phyloP scores from a whole-genome alignment of 441 rosid species.

The Populus trichocarpa region DNA sequence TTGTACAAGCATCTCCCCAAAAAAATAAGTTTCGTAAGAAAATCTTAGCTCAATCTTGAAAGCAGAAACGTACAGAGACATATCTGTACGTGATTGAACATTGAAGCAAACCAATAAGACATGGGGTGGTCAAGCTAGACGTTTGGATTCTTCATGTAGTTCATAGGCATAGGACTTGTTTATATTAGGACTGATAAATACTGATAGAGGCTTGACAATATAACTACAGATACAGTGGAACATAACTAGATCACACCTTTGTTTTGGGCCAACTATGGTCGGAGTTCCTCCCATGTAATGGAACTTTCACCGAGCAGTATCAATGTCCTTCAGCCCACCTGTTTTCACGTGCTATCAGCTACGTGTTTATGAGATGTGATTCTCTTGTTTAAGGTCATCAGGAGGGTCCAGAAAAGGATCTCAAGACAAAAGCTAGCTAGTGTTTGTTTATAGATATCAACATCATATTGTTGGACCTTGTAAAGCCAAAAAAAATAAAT shows the following conservation, averaged over 20 bases:
- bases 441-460: too few species aligned
- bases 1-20: too few species aligned
- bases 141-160: background rate
- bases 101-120: background rate
- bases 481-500: too few species aligned
- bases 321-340: conserved; percentile 21
- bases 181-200: background rate
- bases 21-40: too few species aligned
- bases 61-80: too few species aligned
- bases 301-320: conserved; percentile 13
- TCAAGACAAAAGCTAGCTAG: background rate
- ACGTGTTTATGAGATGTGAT: conserved; percentile 11
- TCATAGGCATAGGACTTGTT: background rate
- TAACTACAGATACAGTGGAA: background rate
- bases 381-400: background rate
- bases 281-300: conserved; percentile 10
- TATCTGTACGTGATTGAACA: too few species aligned
- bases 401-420: background rate
- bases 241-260: conserved; percentile 12
- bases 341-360: conserved; percentile 23
- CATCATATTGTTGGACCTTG: background rate
- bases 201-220: background rate
- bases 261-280: conserved; percentile 7
- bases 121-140: too few species aligned
- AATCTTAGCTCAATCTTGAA: too few species aligned